Evolutionary conservation across 2,329 filamentous ascomycete genomes (phyloP).

Genomic region (Colletotrichum costaricense): DNA sequence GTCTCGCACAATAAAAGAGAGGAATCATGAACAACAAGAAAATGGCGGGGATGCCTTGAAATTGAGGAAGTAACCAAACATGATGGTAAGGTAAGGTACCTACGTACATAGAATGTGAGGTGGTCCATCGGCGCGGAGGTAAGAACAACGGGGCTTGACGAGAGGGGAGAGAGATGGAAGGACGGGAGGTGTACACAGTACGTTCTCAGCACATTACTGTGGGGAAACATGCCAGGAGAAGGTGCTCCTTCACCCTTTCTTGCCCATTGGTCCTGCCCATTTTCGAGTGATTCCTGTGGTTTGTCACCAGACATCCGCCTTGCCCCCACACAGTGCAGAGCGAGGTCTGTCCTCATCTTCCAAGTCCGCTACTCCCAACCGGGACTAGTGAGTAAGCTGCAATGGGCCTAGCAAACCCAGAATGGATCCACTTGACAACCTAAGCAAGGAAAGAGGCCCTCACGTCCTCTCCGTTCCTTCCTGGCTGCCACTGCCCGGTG

Average conservation of each 20-base stretch:
- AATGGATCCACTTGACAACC: background rate
- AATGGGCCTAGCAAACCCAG: background rate
- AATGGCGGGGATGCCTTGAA: background rate
- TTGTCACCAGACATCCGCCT: background rate
- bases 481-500: background rate
- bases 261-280: background rate
- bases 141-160: no score
- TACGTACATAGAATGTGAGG: no score
- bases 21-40: background rate
- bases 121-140: no score
- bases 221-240: conserved; percentile 3
- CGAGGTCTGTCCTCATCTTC: background rate
- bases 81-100: no score
- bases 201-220: background rate
- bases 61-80: background rate
- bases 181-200: background rate
- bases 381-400: background rate
- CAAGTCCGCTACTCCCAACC: background rate
- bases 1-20: conserved; percentile 1
- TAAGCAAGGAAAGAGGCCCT: background rate
- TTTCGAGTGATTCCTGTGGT: background rate
- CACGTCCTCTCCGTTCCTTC: background rate
- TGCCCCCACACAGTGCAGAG: conserved; percentile 14
- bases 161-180: no score
- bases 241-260: background rate